A percentile compares a stretch with the other conserved stretches of the same genome.
phyloP scores from a whole-genome alignment of 441 rosid species.

The Raphanus hybrid region DNA sequence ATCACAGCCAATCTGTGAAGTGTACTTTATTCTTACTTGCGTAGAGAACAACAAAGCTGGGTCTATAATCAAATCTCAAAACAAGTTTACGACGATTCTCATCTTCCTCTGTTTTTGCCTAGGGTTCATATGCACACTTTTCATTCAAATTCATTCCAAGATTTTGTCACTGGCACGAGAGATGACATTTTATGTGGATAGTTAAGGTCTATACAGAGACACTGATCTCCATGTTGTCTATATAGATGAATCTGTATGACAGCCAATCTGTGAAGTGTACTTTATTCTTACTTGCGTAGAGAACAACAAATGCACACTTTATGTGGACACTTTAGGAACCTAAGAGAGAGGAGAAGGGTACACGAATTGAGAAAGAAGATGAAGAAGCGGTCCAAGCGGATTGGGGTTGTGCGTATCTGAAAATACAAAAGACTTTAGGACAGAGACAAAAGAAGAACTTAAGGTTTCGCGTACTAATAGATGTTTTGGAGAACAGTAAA shows the following conservation, averaged over 20 bases:
- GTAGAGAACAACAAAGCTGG: neutral
- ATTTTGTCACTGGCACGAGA: no score
- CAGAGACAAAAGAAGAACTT: slow-evolving; percentile 1
- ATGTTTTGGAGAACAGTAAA: neutral
- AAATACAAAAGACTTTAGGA: neutral
- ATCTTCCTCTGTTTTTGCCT: no score
- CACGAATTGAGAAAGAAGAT: slow-evolving; percentile 20
- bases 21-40: neutral
- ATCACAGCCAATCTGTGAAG: neutral
- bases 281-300: neutral
- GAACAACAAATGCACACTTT: neutral
- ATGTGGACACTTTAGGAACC: neutral
- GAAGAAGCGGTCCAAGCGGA: slow-evolving; percentile 29
- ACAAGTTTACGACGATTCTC: no score
- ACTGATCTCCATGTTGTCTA: no score
- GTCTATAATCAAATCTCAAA: no score
- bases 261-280: neutral
- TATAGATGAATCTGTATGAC: no score
- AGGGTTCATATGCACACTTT: no score
- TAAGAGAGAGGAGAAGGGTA: slow-evolving; percentile 10
- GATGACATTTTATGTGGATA: no score
- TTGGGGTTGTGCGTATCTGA: slow-evolving; percentile 50
- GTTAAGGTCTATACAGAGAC: no score
- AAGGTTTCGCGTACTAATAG: neutral
- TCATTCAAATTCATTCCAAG: no score